These are phyloP conservation scores for Brassica rapa DNA, from an alignment of 345 rosid genomes.

Conservation along the genomic window DNA sequence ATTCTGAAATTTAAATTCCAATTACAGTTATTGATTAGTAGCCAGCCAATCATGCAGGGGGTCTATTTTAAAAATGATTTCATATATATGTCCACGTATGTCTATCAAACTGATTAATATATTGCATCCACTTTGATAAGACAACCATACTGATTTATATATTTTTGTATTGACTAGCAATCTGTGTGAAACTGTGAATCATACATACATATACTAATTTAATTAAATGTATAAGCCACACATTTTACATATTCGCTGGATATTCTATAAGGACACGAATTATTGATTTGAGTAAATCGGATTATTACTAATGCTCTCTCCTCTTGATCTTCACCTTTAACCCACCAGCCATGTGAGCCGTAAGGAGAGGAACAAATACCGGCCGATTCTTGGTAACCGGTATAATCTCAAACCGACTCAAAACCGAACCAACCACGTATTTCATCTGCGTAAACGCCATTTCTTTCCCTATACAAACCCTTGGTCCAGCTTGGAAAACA, in stretches of 20 bases:
- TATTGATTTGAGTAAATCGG: neutral
- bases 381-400: neutral
- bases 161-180: conserved; percentile 2
- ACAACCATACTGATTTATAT: conserved; percentile 7
- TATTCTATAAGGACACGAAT: conserved; percentile 13
- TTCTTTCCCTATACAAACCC: neutral
- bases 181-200: conserved; percentile 6
- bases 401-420: neutral
- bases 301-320: neutral
- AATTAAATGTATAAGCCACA: neutral
- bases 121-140: neutral
- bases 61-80: too few species aligned
- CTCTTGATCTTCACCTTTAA: neutral
- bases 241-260: conserved; percentile 25
- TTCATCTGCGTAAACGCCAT: neutral
- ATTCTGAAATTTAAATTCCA: neutral
- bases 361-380: neutral
- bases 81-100: too few species aligned
- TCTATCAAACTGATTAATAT: conserved; percentile 2
- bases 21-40: neutral
- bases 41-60: neutral
- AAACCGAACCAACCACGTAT: neutral
- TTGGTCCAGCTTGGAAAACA: neutral
- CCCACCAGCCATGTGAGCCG: neutral
- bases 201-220: conserved; percentile 7